Evolutionary conservation across 1,284 basidiomycete species (phyloP).

Genomic region (Amylostereum chailletii): DNA sequence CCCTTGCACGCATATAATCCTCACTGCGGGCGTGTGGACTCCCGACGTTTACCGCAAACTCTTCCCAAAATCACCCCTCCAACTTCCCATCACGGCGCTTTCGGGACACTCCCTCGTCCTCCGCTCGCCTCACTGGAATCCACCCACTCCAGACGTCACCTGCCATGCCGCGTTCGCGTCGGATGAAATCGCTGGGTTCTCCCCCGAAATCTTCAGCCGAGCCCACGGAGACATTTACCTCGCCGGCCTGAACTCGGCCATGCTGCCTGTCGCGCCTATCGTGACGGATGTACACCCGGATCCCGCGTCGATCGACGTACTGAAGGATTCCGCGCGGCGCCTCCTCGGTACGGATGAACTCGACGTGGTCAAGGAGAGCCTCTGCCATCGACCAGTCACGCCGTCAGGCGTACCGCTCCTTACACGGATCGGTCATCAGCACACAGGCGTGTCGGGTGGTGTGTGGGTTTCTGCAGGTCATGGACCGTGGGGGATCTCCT

Average conservation of each 20-base stretch:
- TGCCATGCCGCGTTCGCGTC: slow-evolving; percentile 26
- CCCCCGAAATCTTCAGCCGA: slow-evolving; percentile 28
- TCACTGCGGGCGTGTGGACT: slow-evolving; percentile 60
- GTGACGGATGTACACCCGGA: slow-evolving; percentile 15
- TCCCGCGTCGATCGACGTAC: slow-evolving; percentile 9
- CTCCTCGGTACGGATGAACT: slow-evolving; percentile 17
- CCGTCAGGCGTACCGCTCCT: slow-evolving; percentile 23
- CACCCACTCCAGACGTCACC: background rate
- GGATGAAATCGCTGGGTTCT: slow-evolving; percentile 20
- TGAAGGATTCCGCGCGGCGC: slow-evolving; percentile 16
- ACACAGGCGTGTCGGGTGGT: slow-evolving; percentile 17
- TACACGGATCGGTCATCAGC: slow-evolving; percentile 18
- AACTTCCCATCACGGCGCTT: slow-evolving; percentile 22
- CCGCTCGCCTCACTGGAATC: slow-evolving; percentile 22
- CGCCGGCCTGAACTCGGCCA: slow-evolving; percentile 25
- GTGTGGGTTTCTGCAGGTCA: slow-evolving; percentile 27
- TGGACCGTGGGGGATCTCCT: slow-evolving; percentile 28
- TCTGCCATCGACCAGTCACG: slow-evolving; percentile 28
- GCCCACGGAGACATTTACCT: slow-evolving; percentile 25
- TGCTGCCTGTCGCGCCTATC: slow-evolving; percentile 19
- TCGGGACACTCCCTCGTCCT: slow-evolving; percentile 23
- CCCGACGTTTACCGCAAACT: slow-evolving; percentile 40
- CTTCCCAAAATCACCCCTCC: slow-evolving; percentile 28
- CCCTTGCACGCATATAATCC: slow-evolving; percentile 35
- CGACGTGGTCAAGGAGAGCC: slow-evolving; percentile 16